Evolutionary conservation across 495 filamentous ascomycete genomes (phyloP).

Genomic region (Trichoderma asperelloides): DNA sequence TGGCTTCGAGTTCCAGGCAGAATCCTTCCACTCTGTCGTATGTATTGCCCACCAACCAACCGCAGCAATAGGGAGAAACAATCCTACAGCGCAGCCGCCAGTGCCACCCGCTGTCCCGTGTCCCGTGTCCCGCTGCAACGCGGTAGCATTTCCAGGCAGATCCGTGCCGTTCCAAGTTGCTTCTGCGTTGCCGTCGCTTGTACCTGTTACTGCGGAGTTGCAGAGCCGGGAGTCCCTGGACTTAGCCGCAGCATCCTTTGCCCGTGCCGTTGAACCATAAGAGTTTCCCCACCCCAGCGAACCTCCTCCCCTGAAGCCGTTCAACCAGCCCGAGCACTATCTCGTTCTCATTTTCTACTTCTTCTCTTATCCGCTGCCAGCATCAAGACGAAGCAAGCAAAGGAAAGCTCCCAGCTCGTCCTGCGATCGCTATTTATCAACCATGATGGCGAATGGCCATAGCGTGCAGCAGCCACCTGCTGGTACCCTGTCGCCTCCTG

Average conservation of each 20-base stretch:
- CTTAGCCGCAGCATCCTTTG: neutral
- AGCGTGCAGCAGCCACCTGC: neutral
- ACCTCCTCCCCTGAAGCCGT: neutral
- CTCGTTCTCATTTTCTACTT: neutral
- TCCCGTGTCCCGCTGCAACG: neutral
- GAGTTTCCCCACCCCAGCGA: constrained; percentile 1
- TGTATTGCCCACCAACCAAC: too few relatives aligned
- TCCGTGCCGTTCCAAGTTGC: neutral
- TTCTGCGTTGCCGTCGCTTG: neutral
- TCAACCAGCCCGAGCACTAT: neutral
- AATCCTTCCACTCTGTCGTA: too few relatives aligned
- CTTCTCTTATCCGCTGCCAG: neutral
- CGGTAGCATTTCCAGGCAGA: neutral
- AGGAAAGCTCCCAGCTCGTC: neutral
- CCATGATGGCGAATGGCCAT: neutral
- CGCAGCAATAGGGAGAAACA: too few relatives aligned
- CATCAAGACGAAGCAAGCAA: neutral
- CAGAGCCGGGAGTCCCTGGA: constrained; percentile 2
- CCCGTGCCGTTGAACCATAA: constrained; percentile 1
- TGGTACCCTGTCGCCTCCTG: neutral
- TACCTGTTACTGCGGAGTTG: neutral
- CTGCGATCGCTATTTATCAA: neutral
- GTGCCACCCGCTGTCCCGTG: too few relatives aligned
- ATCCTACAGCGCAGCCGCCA: too few relatives aligned
- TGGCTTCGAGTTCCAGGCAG: too few relatives aligned